Evolutionary conservation across 192 early-diverging fungal genomes (phyloP), one percentile per base, ranked within the genome.

Genomic region (Radiomyces spectabilis): DNA sequence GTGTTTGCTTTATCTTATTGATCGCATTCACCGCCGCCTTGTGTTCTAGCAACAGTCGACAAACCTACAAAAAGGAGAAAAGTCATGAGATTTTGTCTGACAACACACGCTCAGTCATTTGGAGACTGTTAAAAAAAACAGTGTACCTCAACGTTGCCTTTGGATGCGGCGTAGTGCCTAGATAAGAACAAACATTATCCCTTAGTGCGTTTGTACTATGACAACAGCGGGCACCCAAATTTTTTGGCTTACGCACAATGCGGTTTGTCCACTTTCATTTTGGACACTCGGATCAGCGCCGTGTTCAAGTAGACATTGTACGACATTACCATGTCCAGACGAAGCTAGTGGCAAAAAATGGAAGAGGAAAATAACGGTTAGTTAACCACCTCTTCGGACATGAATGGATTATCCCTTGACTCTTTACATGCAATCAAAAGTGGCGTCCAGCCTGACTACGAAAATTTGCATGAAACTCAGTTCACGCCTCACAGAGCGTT

Each of bases 161-260:
- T 81, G 13, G 81, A 83, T 2, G 78, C 74, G 12, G 74, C 81
- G 45, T 83, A 83, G 54, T 77, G 76, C 30, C 73, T 75, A 48
- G 45, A 57, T 8, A 48, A 59, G 6, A 40, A 40, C 27, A 59
- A 27, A 33, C 29, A 53, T n/a, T n/a, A n/a, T n/a, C n/a, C n/a
- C n/a, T n/a, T n/a, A n/a, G n/a, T n/a, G n/a, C n/a, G n/a, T n/a
- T n/a, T n/a, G 16, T 37, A 35, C 51, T 50, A 49, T 18, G 32
- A 24, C 13, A 52, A 39, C 41, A 27, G n/a, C 16, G 9, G 4
- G 10, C 31, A 30, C 30, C 22, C 13, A 8, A 32, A 9, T 26
- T 45, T 5, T 48, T 18, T 27, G 10, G 1, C 10, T 29, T 26
- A 16, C 62, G 72, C 70, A 77, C 75, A 81, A 47, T 41, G 75